A percentile compares a stretch with the other conserved stretches of the same genome.
Conservation (phyloP, 495 filamentous ascomycete genomes). For the Penicillium argentinense region DNA sequence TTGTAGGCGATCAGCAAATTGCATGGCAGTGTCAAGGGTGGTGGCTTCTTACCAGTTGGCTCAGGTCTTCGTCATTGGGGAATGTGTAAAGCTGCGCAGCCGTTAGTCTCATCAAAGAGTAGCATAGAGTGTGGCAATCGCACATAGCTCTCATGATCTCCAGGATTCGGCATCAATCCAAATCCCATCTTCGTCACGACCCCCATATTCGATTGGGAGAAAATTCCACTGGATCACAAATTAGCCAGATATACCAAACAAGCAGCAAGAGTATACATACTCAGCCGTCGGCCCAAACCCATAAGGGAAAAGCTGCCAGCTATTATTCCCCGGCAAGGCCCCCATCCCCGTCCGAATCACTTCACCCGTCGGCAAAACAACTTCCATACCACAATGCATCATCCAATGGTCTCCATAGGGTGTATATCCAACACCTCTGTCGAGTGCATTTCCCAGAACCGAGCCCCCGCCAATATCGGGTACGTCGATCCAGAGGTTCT, state of each 20-base stretch:
- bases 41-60: conserved; percentile 25
- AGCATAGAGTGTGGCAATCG: neutral
- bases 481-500: conserved; percentile 51
- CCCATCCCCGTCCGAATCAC: conserved; percentile 52
- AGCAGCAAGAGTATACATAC: no score
- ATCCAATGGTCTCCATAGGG: conserved; percentile 17
- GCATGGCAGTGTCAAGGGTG: no score
- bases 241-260: neutral
- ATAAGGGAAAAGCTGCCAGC: conserved; percentile 11
- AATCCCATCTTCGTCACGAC: conserved; percentile 63
- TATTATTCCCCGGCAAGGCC: conserved; percentile 16
- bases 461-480: conserved; percentile 59
- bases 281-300: conserved; percentile 11
- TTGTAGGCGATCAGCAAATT: neutral
- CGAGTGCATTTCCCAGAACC: conserved; percentile 53
- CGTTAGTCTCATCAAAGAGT: neutral
- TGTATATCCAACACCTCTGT: conserved; percentile 40
- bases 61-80: conserved; percentile 51
- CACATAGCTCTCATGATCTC: conserved; percentile 16
- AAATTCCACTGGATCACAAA: conserved; percentile 29
- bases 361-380: conserved; percentile 29
- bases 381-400: conserved; percentile 17
- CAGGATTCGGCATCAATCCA: conserved; percentile 53
- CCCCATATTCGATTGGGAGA: conserved; percentile 57
- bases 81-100: conserved; percentile 50